Percentiles rank a stretch among this genome's conserved stretches.
Evolutionary conservation across 257 asterid genomes (phyloP).

Genomic region (Nicotiana knightiana): DNA sequence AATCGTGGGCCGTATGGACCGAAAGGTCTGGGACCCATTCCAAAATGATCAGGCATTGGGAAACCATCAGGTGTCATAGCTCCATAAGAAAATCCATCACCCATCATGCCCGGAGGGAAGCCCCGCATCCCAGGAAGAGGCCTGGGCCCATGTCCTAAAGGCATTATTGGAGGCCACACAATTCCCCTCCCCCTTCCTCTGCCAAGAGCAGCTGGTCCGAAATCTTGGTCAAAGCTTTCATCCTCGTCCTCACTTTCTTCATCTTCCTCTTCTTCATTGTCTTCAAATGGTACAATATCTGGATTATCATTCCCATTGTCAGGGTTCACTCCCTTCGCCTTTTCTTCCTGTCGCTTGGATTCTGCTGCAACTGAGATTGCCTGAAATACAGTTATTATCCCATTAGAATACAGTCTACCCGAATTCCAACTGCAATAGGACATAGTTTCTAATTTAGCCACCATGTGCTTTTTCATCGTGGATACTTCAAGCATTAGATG

Average conservation of each 20-base stretch:
- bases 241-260: slow-evolving; percentile 87
- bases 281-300: slow-evolving; percentile 79
- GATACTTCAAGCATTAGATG: background rate
- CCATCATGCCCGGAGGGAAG: slow-evolving; percentile 70
- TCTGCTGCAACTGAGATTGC: slow-evolving; percentile 71
- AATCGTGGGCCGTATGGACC: slow-evolving; percentile 75
- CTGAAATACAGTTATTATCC: slow-evolving; percentile 21
- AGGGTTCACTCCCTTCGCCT: slow-evolving; percentile 65
- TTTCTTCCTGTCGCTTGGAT: slow-evolving; percentile 79
- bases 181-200: slow-evolving; percentile 89
- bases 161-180: slow-evolving; percentile 86
- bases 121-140: slow-evolving; percentile 66
- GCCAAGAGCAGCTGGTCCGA: slow-evolving; percentile 44
- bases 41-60: slow-evolving; percentile 65
- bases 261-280: slow-evolving; percentile 89
- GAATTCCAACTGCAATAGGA: background rate
- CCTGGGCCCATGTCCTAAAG: slow-evolving; percentile 60
- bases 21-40: slow-evolving; percentile 75
- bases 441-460: background rate
- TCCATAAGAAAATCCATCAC: slow-evolving; percentile 71
- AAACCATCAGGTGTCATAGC: slow-evolving; percentile 66
- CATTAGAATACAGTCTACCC: background rate
- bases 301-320: slow-evolving; percentile 63
- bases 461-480: background rate
- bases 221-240: slow-evolving; percentile 45